phyloP scores from a whole-genome alignment of 768 basidiomycete species.

The Hygrophorus russula region DNA sequence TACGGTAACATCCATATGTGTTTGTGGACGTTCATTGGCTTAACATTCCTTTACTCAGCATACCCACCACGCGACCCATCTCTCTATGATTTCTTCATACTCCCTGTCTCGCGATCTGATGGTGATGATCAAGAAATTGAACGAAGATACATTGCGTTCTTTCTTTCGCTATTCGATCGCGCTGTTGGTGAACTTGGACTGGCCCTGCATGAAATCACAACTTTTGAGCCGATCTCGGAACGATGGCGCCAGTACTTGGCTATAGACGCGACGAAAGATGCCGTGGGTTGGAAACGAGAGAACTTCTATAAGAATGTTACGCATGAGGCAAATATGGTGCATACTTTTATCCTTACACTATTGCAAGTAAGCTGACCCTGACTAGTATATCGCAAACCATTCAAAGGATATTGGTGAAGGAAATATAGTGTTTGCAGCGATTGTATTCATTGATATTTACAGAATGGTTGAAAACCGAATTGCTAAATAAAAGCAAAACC shows the following conservation, averaged over 20 bases:
- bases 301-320: slow-evolving; percentile 3
- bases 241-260: slow-evolving; percentile 5
- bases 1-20: background rate
- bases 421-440: no score
- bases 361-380: background rate
- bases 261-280: slow-evolving; percentile 2
- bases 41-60: background rate
- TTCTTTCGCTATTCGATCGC: slow-evolving; percentile 2
- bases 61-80: slow-evolving; percentile 1
- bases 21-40: background rate
- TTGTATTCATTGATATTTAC: no score
- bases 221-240: background rate
- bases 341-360: background rate
- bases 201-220: background rate
- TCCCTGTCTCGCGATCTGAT: background rate
- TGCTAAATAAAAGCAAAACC: no score
- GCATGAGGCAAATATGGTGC: background rate
- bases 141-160: slow-evolving; percentile 3
- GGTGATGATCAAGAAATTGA: background rate
- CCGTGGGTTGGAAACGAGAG: background rate
- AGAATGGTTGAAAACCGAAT: no score
- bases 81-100: background rate
- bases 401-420: background rate
- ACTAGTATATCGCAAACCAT: background rate
- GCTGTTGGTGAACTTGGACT: background rate